A percentile compares a stretch with the other conserved stretches of the same genome.
phyloP scores from a whole-genome alignment of 1,139 yeast genomes.

The Hyphopichia fennica region DNA sequence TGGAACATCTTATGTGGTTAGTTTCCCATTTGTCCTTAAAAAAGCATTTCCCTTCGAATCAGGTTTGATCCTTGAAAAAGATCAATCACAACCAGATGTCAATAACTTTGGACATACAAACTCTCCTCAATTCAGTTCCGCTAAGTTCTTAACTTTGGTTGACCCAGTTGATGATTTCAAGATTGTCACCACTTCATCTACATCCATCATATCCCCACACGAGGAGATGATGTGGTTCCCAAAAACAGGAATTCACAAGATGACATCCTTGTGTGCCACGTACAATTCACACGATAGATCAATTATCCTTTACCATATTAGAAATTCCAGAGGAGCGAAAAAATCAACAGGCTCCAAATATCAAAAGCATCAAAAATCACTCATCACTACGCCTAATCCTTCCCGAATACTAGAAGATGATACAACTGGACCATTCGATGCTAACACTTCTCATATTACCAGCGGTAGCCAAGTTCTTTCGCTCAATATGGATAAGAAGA shows the following conservation, averaged over 20 bases:
- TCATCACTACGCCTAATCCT: constrained; percentile 42
- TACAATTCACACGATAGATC: constrained; percentile 44
- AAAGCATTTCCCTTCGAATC: constrained; percentile 59
- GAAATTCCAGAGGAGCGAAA: constrained; percentile 33
- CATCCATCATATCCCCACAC: constrained; percentile 58
- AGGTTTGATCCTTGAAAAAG: constrained; percentile 64
- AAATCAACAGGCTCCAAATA: constrained; percentile 12
- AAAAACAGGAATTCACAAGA: constrained; percentile 27
- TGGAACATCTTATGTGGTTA: constrained; percentile 58
- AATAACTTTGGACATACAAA: constrained; percentile 10
- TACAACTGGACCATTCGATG: constrained; percentile 16
- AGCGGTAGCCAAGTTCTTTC: constrained; percentile 20
- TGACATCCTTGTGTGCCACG: constrained; percentile 51
- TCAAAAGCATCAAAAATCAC: constrained; percentile 25
- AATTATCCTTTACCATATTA: constrained; percentile 51
- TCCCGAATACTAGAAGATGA: constrained; percentile 46
- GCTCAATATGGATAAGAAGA: constrained; percentile 48
- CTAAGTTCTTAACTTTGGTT: constrained; percentile 59
- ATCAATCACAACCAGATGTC: constrained; percentile 18
- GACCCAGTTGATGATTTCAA: constrained; percentile 75
- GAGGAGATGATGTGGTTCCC: constrained; percentile 62
- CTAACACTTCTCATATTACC: constrained; percentile 1
- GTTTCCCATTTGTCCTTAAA: constrained; percentile 62
- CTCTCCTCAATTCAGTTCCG: constrained; percentile 26
- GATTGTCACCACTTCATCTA: constrained; percentile 66